Evolutionary conservation across 805 yeast genomes (phyloP).

Genomic region (Starmera quercuum): DNA sequence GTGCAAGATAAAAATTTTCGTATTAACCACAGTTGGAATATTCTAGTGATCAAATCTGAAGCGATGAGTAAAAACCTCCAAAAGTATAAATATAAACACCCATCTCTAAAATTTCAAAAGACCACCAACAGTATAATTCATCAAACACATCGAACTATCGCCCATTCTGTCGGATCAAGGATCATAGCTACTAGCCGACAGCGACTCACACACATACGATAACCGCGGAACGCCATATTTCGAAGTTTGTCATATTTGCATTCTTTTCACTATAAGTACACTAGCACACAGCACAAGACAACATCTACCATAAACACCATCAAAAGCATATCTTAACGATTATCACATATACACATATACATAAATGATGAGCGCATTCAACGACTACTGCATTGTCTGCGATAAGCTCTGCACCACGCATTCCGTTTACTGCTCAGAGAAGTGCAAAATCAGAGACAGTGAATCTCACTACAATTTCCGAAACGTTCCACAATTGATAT

Average conservation of each 20-base stretch:
- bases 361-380: slow-evolving; percentile 27
- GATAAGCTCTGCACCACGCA: slow-evolving; percentile 39
- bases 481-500: slow-evolving; percentile 20
- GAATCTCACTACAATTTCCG: slow-evolving; percentile 17
- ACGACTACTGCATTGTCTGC: slow-evolving; percentile 53
- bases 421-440: slow-evolving; percentile 39
- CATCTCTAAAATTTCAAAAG: neutral
- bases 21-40: slow-evolving; percentile 1
- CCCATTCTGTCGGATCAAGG: too few species aligned
- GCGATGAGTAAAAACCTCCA: neutral
- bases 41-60: neutral
- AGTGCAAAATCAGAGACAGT: slow-evolving; percentile 27
- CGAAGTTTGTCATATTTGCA: neutral
- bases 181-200: neutral
- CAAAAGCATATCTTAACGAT: neutral
- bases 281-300: neutral
- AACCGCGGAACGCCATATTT: neutral
- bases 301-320: neutral
- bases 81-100: neutral
- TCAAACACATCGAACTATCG: too few species aligned
- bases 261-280: too few species aligned
- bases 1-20: slow-evolving; percentile 1
- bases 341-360: neutral
- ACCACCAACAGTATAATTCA: neutral
- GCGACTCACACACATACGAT: neutral